phyloP scores from a whole-genome alignment of 805 yeast genomes.

The Blastobotrys terrestris region DNA sequence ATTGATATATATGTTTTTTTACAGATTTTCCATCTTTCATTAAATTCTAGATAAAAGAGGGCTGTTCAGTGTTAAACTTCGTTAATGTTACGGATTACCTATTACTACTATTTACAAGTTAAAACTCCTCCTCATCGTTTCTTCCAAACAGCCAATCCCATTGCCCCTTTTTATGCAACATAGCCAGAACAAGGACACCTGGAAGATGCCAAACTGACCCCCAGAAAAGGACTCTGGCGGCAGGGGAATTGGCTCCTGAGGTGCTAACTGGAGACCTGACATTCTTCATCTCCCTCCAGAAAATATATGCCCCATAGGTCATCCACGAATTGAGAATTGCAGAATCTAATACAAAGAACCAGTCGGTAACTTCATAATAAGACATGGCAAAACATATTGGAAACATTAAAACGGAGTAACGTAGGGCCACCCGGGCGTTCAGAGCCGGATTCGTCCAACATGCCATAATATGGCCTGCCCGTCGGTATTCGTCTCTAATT shows the following conservation, averaged over 20 bases:
- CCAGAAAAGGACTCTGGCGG: constrained; percentile 84
- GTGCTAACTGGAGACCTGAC: constrained; percentile 12
- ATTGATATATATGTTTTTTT: no score
- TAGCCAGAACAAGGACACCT: constrained; percentile 79
- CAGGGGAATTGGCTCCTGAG: constrained; percentile 6
- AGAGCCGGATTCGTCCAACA: constrained; percentile 87
- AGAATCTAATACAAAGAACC: constrained; percentile 75
- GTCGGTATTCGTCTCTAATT: constrained; percentile 78
- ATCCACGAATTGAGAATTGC: constrained; percentile 82
- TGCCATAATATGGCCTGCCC: constrained; percentile 97
- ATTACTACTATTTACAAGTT: neutral
- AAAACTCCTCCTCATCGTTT: constrained; percentile 10
- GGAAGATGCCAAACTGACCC: constrained; percentile 94
- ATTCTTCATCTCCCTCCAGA: constrained; percentile 77
- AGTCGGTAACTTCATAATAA: constrained; percentile 76
- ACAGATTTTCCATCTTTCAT: no score
- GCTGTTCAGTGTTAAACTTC: no score
- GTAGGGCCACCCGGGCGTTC: constrained; percentile 87
- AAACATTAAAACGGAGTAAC: constrained; percentile 89
- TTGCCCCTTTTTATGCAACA: constrained; percentile 90
- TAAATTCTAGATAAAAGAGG: no score
- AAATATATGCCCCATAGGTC: constrained; percentile 66
- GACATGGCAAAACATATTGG: constrained; percentile 83
- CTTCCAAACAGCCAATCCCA: constrained; percentile 66
- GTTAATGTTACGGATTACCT: neutral